Evolutionary conservation across 2,329 filamentous ascomycete species (phyloP).

Genomic region (Aurifilum marmelostoma): DNA sequence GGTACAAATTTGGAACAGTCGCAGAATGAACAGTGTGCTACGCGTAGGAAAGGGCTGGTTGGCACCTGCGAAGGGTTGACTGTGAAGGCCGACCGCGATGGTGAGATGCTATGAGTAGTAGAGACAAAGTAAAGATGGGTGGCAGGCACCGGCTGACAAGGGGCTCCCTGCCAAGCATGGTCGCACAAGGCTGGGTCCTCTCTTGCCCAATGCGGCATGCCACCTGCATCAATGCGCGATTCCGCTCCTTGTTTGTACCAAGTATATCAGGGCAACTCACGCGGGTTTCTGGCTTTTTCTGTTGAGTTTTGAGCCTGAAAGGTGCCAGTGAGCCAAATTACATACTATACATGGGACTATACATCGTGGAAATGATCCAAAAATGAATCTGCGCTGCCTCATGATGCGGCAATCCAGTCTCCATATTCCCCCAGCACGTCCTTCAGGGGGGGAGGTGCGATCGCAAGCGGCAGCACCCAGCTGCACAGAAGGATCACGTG

Average conservation of each 20-base stretch:
- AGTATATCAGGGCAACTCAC: not conserved
- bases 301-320: not conserved
- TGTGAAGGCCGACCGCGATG: not conserved
- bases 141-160: slow-evolving; percentile 15
- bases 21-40: not conserved
- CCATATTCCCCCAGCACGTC: not conserved
- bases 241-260: not conserved
- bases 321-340: too few species aligned
- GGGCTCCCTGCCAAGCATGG: slow-evolving; percentile 2
- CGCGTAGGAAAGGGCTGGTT: not conserved
- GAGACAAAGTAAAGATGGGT: slow-evolving; percentile 12
- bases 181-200: slow-evolving; percentile 21
- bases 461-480: slow-evolving; percentile 8
- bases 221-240: slow-evolving; percentile 17
- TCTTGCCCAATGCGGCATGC: slow-evolving; percentile 17
- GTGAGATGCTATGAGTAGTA: not conserved
- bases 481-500: slow-evolving; percentile 14
- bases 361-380: not conserved
- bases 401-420: not conserved
- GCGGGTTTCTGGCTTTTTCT: too few species aligned
- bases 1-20: not conserved
- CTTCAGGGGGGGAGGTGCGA: slow-evolving; percentile 1
- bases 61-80: not conserved
- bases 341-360: not conserved
- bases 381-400: not conserved